A percentile compares a stretch with the other conserved stretches of the same genome.
phyloP scores from a whole-genome alignment of 306 rosid genomes.

The Lathyrus aphaca region DNA sequence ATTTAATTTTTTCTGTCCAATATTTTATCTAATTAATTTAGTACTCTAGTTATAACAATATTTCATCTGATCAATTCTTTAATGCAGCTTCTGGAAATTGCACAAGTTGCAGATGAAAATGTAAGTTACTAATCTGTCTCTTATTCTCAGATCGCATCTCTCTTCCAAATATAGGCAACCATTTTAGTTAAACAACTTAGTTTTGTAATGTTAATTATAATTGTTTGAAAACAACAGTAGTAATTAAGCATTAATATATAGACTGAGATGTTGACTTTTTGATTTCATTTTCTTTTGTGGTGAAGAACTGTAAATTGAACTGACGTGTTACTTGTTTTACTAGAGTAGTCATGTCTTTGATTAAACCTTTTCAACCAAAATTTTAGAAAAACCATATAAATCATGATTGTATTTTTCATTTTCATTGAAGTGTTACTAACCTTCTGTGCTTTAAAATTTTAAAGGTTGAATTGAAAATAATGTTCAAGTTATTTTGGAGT shows the following conservation, averaged over 20 bases:
- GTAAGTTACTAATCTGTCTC: slow-evolving; percentile 58
- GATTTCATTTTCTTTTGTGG: background rate
- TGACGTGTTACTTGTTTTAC: slow-evolving; percentile 9
- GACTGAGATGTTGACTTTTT: background rate
- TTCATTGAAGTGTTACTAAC: slow-evolving; percentile 17
- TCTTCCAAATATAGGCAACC: background rate
- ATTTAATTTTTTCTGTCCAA: slow-evolving; percentile 16
- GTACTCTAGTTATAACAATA: slow-evolving; percentile 8
- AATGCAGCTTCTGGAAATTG: slow-evolving; percentile 95
- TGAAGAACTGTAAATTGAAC: slow-evolving; percentile 13
- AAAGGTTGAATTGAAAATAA: slow-evolving; percentile 12
- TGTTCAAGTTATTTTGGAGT: slow-evolving; percentile 7
- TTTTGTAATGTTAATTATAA: background rate
- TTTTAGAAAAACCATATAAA: slow-evolving; percentile 9
- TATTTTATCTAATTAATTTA: slow-evolving; percentile 27
- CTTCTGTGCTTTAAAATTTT: slow-evolving; percentile 9
- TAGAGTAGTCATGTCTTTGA: background rate
- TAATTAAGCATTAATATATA: slow-evolving; percentile 5
- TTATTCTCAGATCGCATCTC: slow-evolving; percentile 9
- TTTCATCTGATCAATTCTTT: slow-evolving; percentile 39
- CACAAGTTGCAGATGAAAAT: slow-evolving; percentile 93
- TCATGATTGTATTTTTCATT: slow-evolving; percentile 22
- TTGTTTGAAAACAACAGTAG: background rate
- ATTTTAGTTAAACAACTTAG: slow-evolving; percentile 3
- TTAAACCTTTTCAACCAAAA: background rate